Conservation (phyloP, 768 basidiomycete species). For the Galerina sulciceps region DNA sequence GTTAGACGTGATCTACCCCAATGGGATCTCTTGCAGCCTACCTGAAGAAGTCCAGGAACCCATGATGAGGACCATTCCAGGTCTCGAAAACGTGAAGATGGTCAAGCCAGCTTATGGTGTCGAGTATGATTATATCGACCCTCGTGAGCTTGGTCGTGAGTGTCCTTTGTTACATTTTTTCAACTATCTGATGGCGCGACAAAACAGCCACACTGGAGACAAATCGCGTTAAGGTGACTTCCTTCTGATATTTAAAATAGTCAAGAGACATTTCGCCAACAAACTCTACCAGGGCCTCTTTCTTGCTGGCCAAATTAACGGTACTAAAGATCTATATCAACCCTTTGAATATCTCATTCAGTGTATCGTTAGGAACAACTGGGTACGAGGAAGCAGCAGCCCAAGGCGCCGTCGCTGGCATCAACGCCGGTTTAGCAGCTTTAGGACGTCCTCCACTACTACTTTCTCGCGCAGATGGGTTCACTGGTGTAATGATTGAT, state of each 20-base stretch:
- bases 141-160: conserved; percentile 76
- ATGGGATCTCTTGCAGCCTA: conserved; percentile 86
- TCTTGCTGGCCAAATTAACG: conserved; percentile 91
- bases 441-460: conserved; percentile 57
- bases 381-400: conserved; percentile 96
- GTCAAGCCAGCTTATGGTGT: conserved; percentile 89
- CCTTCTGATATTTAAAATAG: not conserved
- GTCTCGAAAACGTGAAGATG: conserved; percentile 85
- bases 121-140: conserved; percentile 91
- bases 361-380: conserved; percentile 64
- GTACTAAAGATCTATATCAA: conserved; percentile 31
- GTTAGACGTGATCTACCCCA: conserved; percentile 85
- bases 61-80: conserved; percentile 85
- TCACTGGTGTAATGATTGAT: conserved; percentile 90
- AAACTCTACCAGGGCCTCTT: conserved; percentile 70
- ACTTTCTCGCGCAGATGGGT: conserved; percentile 84
- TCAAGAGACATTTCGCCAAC: not conserved
- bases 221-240: conserved; percentile 69
- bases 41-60: conserved; percentile 84
- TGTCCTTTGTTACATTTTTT: conserved; percentile 10
- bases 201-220: conserved; percentile 85
- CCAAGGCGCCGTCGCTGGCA: conserved; percentile 86
- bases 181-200: not conserved
- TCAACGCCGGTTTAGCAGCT: conserved; percentile 82
- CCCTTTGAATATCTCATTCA: not conserved